phyloP scores from a whole-genome alignment of 2,329 filamentous ascomycete species.

The Magnaporthiopsis rhizophila region DNA sequence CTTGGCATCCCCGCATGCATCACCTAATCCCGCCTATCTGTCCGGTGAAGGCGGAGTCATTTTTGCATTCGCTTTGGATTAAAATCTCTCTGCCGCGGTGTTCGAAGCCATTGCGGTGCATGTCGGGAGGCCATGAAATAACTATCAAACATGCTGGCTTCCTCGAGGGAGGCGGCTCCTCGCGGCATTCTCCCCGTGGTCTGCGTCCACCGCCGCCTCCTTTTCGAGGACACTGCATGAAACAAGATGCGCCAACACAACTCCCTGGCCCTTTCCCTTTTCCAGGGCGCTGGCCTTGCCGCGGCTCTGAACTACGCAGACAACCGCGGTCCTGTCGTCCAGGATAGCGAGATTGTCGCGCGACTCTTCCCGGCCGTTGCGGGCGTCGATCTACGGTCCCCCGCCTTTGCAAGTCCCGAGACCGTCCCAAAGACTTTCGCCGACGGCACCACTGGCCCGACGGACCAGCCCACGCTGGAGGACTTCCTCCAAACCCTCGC shows the following conservation, averaged over 20 bases:
- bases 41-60: no score
- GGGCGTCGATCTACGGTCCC: background rate
- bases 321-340: slow-evolving; percentile 1
- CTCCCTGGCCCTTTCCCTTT: background rate
- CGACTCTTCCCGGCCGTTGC: background rate
- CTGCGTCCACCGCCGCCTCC: background rate
- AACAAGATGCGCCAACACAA: background rate
- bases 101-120: no score
- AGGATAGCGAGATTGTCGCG: background rate
- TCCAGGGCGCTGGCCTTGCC: slow-evolving; percentile 1
- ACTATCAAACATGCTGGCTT: no score
- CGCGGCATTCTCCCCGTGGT: background rate
- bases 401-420: background rate
- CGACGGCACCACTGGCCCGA: slow-evolving; percentile 1
- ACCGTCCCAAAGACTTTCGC: background rate
- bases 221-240: background rate
- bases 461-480: background rate
- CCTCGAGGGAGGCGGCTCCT: no score
- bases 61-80: background rate
- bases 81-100: background rate
- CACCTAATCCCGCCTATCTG: background rate
- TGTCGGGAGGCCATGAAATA: no score
- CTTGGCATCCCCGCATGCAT: background rate
- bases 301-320: slow-evolving; percentile 1
- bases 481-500: slow-evolving; percentile 4